These are phyloP conservation scores for Plantago lanceolata DNA, from an alignment of 305 asterid genomes.

Conservation along the genomic window DNA sequence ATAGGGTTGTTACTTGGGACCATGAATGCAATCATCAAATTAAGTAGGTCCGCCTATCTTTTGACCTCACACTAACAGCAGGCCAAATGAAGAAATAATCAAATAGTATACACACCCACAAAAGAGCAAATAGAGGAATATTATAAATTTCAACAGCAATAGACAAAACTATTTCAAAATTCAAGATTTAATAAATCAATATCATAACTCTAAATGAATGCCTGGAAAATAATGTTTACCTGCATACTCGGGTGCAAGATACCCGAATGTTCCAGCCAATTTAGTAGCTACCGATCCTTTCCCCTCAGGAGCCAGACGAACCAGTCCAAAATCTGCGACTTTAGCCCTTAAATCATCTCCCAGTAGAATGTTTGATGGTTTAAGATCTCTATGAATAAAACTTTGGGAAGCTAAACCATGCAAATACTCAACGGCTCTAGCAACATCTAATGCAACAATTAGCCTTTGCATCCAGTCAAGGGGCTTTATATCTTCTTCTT, in stretches of 20 bases:
- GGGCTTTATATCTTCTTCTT: conserved; percentile 72
- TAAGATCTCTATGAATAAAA: conserved; percentile 91
- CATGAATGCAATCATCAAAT: neutral
- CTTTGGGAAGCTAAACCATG: conserved; percentile 93
- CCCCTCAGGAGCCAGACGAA: conserved; percentile 92
- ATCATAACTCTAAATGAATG: neutral
- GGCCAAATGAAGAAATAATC: neutral
- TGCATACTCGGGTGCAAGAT: conserved; percentile 96
- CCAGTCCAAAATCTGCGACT: conserved; percentile 94
- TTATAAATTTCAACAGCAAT: neutral
- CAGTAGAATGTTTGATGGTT: conserved; percentile 85
- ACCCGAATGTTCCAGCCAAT: conserved; percentile 93
- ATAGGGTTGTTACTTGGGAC: conserved; percentile 4
- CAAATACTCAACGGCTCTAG: conserved; percentile 87
- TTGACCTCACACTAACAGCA: conserved; percentile 9
- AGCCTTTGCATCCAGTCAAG: conserved; percentile 87
- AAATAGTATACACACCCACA: conserved; percentile 4
- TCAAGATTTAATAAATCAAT: conserved; percentile 1
- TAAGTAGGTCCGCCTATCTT: conserved; percentile 8
- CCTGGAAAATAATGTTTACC: conserved; percentile 35
- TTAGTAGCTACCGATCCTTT: conserved; percentile 75
- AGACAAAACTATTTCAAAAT: neutral
- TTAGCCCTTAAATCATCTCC: conserved; percentile 98
- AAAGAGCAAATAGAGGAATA: neutral
- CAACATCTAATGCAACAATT: conserved; percentile 79